Percentiles rank a stretch among this genome's conserved stretches.
Evolutionary conservation across 257 asterid species (phyloP).

Genomic region (Scutellaria galericulata): DNA sequence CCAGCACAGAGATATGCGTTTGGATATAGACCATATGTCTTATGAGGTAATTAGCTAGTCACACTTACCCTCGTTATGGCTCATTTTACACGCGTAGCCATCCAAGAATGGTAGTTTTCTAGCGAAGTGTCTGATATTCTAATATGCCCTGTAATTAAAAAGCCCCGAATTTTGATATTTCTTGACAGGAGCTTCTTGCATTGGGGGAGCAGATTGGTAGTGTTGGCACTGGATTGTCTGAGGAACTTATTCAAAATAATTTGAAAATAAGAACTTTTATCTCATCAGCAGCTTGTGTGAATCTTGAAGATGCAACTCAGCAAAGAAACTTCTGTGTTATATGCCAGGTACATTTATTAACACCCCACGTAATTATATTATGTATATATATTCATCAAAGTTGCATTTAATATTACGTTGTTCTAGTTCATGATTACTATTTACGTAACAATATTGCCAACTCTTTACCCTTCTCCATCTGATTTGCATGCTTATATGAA

Average conservation of each 20-base stretch:
- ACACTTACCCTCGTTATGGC: not conserved
- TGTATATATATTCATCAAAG: not conserved
- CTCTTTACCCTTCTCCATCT: not conserved
- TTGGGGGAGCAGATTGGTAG: constrained; percentile 84
- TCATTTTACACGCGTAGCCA: not conserved
- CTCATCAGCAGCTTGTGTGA: constrained; percentile 39
- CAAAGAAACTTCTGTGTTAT: constrained; percentile 68
- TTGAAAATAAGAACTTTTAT: constrained; percentile 62
- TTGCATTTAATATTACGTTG: not conserved
- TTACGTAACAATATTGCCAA: not conserved
- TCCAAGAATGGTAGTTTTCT: not conserved
- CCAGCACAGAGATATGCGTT: constrained; percentile 73
- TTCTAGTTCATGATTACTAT: not conserved
- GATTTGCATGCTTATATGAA: not conserved
- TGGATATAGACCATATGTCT: constrained; percentile 66
- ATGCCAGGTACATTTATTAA: constrained; percentile 64
- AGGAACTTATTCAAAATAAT: constrained; percentile 49
- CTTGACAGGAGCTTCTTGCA: constrained; percentile 80
- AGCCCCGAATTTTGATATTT: constrained; percentile 13
- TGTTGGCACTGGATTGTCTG: constrained; percentile 74
- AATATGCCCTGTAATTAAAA: not conserved
- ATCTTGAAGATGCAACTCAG: constrained; percentile 45
- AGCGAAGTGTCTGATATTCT: no score
- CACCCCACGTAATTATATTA: not conserved
- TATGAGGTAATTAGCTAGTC: constrained; percentile 63